phyloP scores from a whole-genome alignment of 2,329 filamentous ascomycete genomes.

The Elsinoe batatas region DNA sequence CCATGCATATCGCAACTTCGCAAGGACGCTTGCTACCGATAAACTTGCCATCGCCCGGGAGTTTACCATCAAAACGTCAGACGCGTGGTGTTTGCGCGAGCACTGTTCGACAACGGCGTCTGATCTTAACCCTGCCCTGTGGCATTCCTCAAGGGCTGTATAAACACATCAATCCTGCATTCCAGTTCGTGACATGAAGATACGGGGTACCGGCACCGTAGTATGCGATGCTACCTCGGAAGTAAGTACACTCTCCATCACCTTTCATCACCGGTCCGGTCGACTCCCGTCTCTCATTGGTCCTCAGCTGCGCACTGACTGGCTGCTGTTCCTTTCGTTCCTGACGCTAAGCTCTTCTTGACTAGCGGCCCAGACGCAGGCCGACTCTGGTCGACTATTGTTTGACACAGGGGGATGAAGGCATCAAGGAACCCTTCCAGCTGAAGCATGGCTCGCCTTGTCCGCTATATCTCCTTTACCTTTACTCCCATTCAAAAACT shows the following conservation, averaged over 20 bases:
- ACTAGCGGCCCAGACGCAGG: not conserved
- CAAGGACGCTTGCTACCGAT: conserved; percentile 1
- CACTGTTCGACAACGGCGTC: not conserved
- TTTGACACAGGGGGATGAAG: conserved; percentile 4
- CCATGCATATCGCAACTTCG: not conserved
- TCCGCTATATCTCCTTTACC: conserved; percentile 4
- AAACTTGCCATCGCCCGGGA: not conserved
- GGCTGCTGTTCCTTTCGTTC: conserved; percentile 2
- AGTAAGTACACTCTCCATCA: not conserved
- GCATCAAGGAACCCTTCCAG: not conserved
- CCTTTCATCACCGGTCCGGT: conserved; percentile 1
- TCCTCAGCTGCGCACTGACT: not conserved
- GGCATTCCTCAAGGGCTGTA: not conserved
- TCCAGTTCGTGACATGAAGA: not conserved
- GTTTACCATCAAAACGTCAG: not conserved
- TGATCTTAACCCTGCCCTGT: conserved; percentile 1
- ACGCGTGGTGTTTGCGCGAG: not conserved
- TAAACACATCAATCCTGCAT: not conserved
- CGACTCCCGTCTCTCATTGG: not conserved
- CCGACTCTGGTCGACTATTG: not conserved
- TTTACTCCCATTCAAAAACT: not conserved
- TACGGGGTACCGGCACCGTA: not conserved
- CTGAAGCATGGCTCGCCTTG: not conserved
- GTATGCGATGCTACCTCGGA: not conserved
- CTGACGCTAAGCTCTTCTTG: not conserved